Conservation (phyloP, 768 basidiomycete species). For the Dioszegia hungarica region DNA sequence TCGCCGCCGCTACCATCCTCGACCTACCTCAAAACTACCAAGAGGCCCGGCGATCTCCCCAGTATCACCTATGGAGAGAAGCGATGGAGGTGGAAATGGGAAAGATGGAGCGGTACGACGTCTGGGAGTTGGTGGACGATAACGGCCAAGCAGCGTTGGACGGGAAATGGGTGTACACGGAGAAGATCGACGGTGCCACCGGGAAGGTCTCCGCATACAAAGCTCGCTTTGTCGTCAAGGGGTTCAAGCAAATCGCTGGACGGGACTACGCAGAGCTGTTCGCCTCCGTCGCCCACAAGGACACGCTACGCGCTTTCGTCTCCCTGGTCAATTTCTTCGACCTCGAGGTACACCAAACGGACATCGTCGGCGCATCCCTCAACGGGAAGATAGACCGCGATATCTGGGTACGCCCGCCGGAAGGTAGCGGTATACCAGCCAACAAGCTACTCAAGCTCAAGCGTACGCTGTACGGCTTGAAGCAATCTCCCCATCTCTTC, state of each 20-base stretch:
- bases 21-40: too few species aligned
- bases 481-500: constrained; percentile 10
- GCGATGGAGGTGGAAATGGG: too few species aligned
- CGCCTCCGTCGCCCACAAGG: constrained; percentile 16
- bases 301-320: background rate
- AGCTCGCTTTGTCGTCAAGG: constrained; percentile 1
- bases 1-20: too few species aligned
- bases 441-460: background rate
- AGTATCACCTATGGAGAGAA: too few species aligned
- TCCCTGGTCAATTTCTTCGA: constrained; percentile 12
- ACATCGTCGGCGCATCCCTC: constrained; percentile 2
- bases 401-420: background rate
- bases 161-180: background rate
- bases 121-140: too few species aligned
- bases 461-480: constrained; percentile 12
- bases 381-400: background rate
- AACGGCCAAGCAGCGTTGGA: background rate
- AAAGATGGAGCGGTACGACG: too few species aligned
- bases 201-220: background rate
- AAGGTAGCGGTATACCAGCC: constrained; percentile 1
- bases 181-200: constrained; percentile 1
- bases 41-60: too few species aligned
- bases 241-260: background rate
- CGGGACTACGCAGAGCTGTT: constrained; percentile 6
- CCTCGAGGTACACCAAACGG: background rate